Base-by-base conservation (phyloP, 1,284 basidiomycete species). In the Cutaneotrichosporon cutaneum region DNA sequence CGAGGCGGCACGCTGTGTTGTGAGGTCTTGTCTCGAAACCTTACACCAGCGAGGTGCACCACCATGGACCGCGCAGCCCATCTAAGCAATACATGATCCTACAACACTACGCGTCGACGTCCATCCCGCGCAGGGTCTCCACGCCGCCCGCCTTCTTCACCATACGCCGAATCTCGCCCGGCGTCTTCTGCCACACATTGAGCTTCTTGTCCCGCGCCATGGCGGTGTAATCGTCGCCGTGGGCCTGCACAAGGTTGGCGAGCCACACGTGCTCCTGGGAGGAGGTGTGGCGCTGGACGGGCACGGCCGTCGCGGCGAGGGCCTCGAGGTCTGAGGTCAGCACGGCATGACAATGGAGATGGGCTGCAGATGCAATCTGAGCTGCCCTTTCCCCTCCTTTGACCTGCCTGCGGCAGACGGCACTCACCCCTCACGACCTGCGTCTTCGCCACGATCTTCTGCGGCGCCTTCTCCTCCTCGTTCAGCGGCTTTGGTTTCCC, bases 171-270 rank as follows among this genome's bases (percentile, higher is more conserved):
- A 99, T 81, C 80, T 94, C 87, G 18, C 92, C 94, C 39, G 83
- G 84, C 4, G 94, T 98, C 75, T 89, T 87, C 80, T 98, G 95
- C 79, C 88, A 88, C 24, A 85, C 80, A 74, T 99, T 98, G 64
- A 89, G 77, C 77, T 84, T 88, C 66, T 86, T 81, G 80, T 98
- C 94, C 66, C 83, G 83, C 11, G 87, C 86, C 92, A 96, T 96
- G 44, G 80, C 82, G 27, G 86, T 84, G 21, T 87, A 80, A 79
- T 98, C 89, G 42, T 83, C 81, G 0, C 88, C 89, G 79, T 98
- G 83, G 76, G 85, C 88, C 44, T 78, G 75, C 11, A 92, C 85
- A 35, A 98, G 83, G 42, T 84, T 80, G 54, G 78, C 77, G 42
- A 99, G 83, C 82, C 88, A 92, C 44, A 80, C 80, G 48, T 81